A percentile compares a stretch with the other conserved stretches of the same genome.
Conservation (phyloP, 305 asterid species). For the Solanum chacoense region DNA sequence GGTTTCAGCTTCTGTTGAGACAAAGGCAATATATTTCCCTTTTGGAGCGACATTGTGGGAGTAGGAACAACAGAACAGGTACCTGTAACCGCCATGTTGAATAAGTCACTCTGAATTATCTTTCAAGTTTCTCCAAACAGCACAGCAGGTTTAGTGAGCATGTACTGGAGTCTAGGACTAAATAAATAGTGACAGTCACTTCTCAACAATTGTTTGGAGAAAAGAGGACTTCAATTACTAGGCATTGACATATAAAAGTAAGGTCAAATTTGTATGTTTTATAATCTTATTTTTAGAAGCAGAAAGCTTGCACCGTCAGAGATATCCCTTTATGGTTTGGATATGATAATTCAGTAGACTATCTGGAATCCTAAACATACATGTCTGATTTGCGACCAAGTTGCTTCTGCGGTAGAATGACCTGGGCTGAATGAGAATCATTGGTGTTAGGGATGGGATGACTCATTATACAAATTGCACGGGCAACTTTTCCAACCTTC, state of each 20-base stretch:
- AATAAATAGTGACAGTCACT: background rate
- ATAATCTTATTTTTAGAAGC: background rate
- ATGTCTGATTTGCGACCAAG: slow-evolving; percentile 94
- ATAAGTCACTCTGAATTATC: background rate
- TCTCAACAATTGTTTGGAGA: background rate
- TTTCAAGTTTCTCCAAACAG: background rate
- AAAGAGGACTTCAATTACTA: background rate
- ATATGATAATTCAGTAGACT: background rate
- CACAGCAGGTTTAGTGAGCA: background rate
- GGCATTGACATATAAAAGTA: background rate
- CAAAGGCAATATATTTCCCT: slow-evolving; percentile 81
- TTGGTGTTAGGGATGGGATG: slow-evolving; percentile 90
- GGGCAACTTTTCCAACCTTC: slow-evolving; percentile 83
- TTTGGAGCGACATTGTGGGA: slow-evolving; percentile 87
- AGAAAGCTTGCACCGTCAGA: background rate
- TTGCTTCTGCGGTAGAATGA: slow-evolving; percentile 95
- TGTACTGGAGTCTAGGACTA: background rate
- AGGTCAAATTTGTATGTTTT: background rate
- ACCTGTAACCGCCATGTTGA: slow-evolving; percentile 30
- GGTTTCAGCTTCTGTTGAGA: slow-evolving; percentile 77
- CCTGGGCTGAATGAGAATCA: slow-evolving; percentile 91
- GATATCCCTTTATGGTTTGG: background rate
- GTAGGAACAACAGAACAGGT: slow-evolving; percentile 89
- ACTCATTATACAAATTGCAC: slow-evolving; percentile 92
- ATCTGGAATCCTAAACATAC: slow-evolving; percentile 25